A percentile compares a stretch with the other conserved stretches of the same genome.
These are phyloP conservation scores for Aspergillus pseudoviridinutans DNA, from an alignment of 2,329 filamentous ascomycete species.

Conservation along the genomic window DNA sequence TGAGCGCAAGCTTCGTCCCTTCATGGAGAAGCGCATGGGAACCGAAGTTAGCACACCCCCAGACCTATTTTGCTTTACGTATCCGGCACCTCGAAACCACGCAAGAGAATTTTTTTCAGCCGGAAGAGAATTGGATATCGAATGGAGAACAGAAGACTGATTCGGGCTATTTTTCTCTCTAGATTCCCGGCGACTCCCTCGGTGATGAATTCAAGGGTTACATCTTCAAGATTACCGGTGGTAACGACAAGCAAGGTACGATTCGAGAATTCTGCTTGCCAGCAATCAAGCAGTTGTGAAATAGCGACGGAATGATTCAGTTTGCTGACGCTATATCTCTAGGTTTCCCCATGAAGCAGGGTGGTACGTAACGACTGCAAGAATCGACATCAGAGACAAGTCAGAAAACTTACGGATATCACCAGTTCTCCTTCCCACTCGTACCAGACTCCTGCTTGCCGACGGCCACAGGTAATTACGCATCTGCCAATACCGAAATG, in stretches of 20 bases:
- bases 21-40: constrained; percentile 95
- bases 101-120: not conserved
- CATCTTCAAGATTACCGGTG: constrained; percentile 98
- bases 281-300: not conserved
- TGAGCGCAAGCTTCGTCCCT: constrained; percentile 98
- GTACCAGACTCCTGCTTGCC: constrained; percentile 93
- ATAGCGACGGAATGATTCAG: constrained; percentile 2
- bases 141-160: constrained; percentile 27
- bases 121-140: constrained; percentile 11
- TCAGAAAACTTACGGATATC: constrained; percentile 27
- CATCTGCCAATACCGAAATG: not conserved
- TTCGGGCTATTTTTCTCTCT: constrained; percentile 26
- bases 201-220: constrained; percentile 99
- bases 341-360: constrained; percentile 99
- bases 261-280: constrained; percentile 6
- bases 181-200: constrained; percentile 89
- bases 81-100: constrained; percentile 11
- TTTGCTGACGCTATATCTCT: constrained; percentile 22
- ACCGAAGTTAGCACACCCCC: constrained; percentile 41
- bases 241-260: constrained; percentile 97
- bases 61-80: constrained; percentile 7
- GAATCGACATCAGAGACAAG: constrained; percentile 17
- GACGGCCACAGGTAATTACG: constrained; percentile 70
- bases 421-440: constrained; percentile 80
- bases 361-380: constrained; percentile 49